These are phyloP conservation scores for Leishmania amazonensis DNA, from an alignment of 208 protist genomes.

Conservation along the genomic window DNA sequence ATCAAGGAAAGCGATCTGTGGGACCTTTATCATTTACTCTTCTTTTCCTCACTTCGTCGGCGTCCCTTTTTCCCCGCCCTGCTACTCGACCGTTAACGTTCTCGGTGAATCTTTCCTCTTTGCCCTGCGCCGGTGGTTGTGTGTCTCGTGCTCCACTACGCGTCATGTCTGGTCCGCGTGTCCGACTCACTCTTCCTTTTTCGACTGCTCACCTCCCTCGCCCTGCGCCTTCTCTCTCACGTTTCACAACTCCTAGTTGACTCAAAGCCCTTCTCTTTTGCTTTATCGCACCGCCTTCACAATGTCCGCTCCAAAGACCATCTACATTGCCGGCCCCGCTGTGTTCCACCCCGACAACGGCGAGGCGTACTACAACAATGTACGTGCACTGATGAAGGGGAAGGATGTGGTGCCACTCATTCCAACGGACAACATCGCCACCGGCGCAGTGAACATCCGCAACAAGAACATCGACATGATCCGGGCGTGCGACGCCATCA, in stretches of 20 bases:
- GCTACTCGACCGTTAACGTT: no score
- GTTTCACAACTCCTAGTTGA: neutral
- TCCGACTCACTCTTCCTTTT: neutral
- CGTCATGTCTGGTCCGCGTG: neutral
- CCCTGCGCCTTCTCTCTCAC: neutral
- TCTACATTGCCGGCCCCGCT: conserved; percentile 85
- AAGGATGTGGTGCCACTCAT: conserved; percentile 61
- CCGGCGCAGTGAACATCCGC: conserved; percentile 55
- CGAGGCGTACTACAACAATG: conserved; percentile 52
- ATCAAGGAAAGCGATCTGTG: neutral
- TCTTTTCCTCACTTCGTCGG: neutral
- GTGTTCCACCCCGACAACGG: conserved; percentile 76
- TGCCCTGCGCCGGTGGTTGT: neutral
- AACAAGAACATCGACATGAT: conserved; percentile 85
- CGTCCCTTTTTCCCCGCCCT: neutral
- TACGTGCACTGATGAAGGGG: conserved; percentile 39
- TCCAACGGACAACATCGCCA: conserved; percentile 54
- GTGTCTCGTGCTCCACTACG: neutral
- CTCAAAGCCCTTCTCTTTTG: neutral
- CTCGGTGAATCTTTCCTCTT: neutral
- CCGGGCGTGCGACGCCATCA: conserved; percentile 67
- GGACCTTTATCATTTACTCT: no score
- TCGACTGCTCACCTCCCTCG: neutral
- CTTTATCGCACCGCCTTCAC: neutral
- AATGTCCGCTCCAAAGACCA: conserved; percentile 37